These are phyloP conservation scores for Heliamphora exappendiculata DNA, from an alignment of 148 eudicot species.

Conservation along the genomic window DNA sequence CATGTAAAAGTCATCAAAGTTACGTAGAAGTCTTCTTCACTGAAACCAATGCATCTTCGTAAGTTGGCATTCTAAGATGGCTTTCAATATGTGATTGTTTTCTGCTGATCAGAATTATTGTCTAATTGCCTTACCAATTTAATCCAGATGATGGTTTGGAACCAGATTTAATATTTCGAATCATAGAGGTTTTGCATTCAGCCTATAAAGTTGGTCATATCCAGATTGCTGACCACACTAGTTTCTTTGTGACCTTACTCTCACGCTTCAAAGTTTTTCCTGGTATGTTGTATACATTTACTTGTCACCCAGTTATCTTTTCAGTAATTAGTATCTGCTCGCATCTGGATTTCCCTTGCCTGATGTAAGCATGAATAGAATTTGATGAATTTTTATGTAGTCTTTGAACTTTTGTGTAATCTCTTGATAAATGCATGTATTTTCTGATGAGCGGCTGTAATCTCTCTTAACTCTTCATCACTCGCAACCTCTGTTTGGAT, in stretches of 20 bases:
- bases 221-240: slow-evolving; percentile 57
- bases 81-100: neutral
- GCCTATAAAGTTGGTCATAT: slow-evolving; percentile 71
- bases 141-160: slow-evolving; percentile 64
- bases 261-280: slow-evolving; percentile 49
- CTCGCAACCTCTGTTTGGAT: neutral
- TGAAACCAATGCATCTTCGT: neutral
- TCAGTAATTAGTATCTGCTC: neutral
- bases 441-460: neutral
- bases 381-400: neutral
- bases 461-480: neutral
- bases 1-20: neutral
- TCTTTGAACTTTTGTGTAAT: neutral
- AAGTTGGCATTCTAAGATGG: neutral
- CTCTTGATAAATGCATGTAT: neutral
- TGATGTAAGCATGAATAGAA: neutral
- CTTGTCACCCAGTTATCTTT: neutral
- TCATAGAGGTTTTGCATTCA: slow-evolving; percentile 68
- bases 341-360: neutral
- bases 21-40: neutral
- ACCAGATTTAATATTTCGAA: slow-evolving; percentile 48
- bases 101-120: neutral
- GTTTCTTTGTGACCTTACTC: slow-evolving; percentile 80
- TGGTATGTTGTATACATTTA: slow-evolving; percentile 33
- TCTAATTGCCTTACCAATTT: neutral